These are phyloP conservation scores for Arthrobotrys sinensis DNA, from an alignment of 2,329 filamentous ascomycete species.

Conservation along the genomic window DNA sequence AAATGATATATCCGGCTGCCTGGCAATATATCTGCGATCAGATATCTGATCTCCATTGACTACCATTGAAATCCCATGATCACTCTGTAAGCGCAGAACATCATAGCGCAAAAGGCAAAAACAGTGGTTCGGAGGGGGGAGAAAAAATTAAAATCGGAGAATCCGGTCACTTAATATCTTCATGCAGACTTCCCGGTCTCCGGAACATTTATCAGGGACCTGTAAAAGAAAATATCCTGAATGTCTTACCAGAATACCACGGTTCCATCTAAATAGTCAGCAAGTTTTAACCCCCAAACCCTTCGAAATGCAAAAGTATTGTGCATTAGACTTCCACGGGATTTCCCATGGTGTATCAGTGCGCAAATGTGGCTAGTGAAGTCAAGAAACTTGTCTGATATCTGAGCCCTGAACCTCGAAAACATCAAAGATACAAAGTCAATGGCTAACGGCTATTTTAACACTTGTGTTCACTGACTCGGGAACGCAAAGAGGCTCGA, in stretches of 20 bases:
- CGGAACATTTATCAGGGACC: slow-evolving; percentile 10
- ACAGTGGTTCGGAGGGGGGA: neutral
- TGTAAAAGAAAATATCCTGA: slow-evolving; percentile 1
- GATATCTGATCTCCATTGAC: slow-evolving; percentile 1
- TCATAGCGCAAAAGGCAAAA: slow-evolving; percentile 3
- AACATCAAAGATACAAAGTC: neutral
- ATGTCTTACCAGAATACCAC: slow-evolving; percentile 30
- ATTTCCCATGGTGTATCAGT: slow-evolving; percentile 14
- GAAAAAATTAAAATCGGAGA: neutral
- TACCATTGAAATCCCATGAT: slow-evolving; percentile 10
- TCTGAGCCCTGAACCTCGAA: slow-evolving; percentile 7
- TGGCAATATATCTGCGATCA: slow-evolving; percentile 4
- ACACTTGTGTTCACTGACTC: neutral
- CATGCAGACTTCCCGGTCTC: neutral
- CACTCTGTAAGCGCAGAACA: neutral
- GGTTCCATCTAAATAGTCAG: slow-evolving; percentile 15
- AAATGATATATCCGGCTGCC: neutral
- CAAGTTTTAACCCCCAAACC: neutral
- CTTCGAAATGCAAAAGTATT: slow-evolving; percentile 13
- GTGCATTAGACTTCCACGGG: slow-evolving; percentile 14
- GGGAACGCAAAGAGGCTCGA: neutral
- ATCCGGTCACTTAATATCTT: neutral
- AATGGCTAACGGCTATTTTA: slow-evolving; percentile 6
- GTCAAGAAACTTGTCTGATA: neutral
- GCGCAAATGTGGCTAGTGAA: slow-evolving; percentile 25